phyloP scores from a whole-genome alignment of 768 basidiomycete species.

The Xerocomus spinulosus region DNA sequence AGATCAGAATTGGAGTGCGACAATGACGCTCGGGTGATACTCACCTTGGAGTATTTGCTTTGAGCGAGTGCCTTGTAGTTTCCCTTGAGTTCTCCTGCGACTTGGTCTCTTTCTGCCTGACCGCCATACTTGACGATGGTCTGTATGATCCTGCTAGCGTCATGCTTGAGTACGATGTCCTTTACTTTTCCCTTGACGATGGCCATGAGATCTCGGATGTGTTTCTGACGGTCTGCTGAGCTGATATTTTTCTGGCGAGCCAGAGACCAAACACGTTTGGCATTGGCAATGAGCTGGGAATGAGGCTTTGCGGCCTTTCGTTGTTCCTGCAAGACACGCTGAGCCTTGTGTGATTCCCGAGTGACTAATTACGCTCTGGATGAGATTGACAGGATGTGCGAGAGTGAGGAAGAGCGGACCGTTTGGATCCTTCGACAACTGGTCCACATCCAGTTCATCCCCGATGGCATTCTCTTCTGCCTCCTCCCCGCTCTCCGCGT shows the following conservation, averaged over 20 bases:
- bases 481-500: constrained; percentile 30
- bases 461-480: constrained; percentile 16
- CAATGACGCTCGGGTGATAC: constrained; percentile 7
- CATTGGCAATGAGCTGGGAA: constrained; percentile 60
- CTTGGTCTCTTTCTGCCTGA: constrained; percentile 67
- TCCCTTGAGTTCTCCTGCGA: constrained; percentile 81
- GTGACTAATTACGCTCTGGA: constrained; percentile 39
- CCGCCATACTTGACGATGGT: constrained; percentile 79
- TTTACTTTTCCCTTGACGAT: constrained; percentile 77
- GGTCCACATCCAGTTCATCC: constrained; percentile 32
- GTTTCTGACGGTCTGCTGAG: constrained; percentile 65
- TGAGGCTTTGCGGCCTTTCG: constrained; percentile 77
- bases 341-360: constrained; percentile 67
- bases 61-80: constrained; percentile 72
- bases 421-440: constrained; percentile 49
- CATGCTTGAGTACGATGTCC: constrained; percentile 87
- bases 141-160: constrained; percentile 83
- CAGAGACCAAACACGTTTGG: constrained; percentile 74
- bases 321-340: constrained; percentile 61
- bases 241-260: constrained; percentile 70
- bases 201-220: constrained; percentile 69
- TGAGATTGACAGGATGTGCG: constrained; percentile 6
- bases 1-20: neutral
- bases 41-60: constrained; percentile 87
- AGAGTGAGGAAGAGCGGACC: constrained; percentile 37